These are phyloP conservation scores for Hymenoscyphus scutula DNA, from an alignment of 2,329 filamentous ascomycete genomes.

Conservation along the genomic window DNA sequence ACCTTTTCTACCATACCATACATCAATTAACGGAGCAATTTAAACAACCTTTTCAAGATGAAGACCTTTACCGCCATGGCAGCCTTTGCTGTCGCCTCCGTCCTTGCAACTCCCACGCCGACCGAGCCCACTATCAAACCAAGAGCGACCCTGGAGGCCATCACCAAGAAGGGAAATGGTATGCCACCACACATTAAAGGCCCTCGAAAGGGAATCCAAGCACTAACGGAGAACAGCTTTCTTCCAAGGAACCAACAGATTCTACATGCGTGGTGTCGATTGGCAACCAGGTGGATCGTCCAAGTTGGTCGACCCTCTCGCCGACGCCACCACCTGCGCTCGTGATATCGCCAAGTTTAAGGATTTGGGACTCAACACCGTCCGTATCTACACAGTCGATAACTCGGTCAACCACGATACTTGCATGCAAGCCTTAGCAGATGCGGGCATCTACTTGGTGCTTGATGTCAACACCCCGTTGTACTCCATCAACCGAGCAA, in stretches of 20 bases:
- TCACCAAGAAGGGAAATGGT: conserved; percentile 37
- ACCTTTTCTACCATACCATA: neutral
- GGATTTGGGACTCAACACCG: conserved; percentile 67
- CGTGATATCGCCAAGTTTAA: conserved; percentile 66
- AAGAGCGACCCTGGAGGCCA: conserved; percentile 26
- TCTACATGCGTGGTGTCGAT: conserved; percentile 62
- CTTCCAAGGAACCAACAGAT: conserved; percentile 36
- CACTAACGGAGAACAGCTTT: conserved; percentile 29
- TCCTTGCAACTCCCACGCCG: conserved; percentile 23
- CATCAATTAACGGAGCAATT: neutral
- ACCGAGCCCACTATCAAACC: conserved; percentile 18
- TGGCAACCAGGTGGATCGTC: conserved; percentile 62
- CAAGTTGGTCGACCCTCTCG: conserved; percentile 61
- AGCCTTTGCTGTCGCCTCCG: conserved; percentile 30
- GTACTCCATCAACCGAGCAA: conserved; percentile 65
- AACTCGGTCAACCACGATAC: conserved; percentile 66
- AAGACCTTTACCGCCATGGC: conserved; percentile 33
- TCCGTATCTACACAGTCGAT: conserved; percentile 73
- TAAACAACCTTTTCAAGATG: conserved; percentile 24
- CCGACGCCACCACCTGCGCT: conserved; percentile 56
- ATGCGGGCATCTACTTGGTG: conserved; percentile 71
- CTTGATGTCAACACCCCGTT: conserved; percentile 71
- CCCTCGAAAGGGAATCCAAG: too few species aligned
- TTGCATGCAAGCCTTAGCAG: conserved; percentile 65
- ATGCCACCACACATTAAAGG: conserved; percentile 9